Conservation (phyloP, 2,329 filamentous ascomycete species). For the Verticillium alfalfae region DNA sequence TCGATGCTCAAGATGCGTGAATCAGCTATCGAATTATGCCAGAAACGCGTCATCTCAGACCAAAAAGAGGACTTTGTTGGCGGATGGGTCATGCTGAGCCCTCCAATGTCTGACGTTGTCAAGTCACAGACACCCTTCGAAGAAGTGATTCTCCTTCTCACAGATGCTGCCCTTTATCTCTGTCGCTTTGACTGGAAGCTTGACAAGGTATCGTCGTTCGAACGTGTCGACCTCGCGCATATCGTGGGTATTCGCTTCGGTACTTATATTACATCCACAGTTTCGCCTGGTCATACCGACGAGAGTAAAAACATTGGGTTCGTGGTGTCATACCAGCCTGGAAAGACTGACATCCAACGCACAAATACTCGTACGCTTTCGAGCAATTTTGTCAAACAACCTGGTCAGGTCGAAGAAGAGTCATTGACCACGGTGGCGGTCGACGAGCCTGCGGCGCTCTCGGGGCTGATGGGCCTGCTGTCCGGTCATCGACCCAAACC, state of each 20-base stretch:
- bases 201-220: constrained; percentile 90
- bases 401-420: background rate
- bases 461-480: constrained; percentile 35
- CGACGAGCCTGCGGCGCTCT: constrained; percentile 3
- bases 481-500: constrained; percentile 10
- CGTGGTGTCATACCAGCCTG: constrained; percentile 69
- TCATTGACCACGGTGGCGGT: background rate
- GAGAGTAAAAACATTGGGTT: constrained; percentile 79
- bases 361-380: constrained; percentile 82
- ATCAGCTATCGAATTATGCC: constrained; percentile 82
- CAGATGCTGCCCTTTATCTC: constrained; percentile 77
- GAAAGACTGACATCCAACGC: constrained; percentile 64
- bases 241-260: constrained; percentile 71
- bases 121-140: constrained; percentile 67
- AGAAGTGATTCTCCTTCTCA: constrained; percentile 82
- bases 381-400: constrained; percentile 29
- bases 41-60: constrained; percentile 79
- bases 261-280: constrained; percentile 84
- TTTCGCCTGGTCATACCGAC: constrained; percentile 72
- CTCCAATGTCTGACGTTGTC: constrained; percentile 64
- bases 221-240: constrained; percentile 73
- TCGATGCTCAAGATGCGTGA: constrained; percentile 80
- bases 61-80: constrained; percentile 79
- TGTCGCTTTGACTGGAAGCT: constrained; percentile 93
- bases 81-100: constrained; percentile 84